These are phyloP conservation scores for Aureobasidium leucospermi DNA, from an alignment of 2,329 filamentous ascomycete genomes.

Conservation along the genomic window DNA sequence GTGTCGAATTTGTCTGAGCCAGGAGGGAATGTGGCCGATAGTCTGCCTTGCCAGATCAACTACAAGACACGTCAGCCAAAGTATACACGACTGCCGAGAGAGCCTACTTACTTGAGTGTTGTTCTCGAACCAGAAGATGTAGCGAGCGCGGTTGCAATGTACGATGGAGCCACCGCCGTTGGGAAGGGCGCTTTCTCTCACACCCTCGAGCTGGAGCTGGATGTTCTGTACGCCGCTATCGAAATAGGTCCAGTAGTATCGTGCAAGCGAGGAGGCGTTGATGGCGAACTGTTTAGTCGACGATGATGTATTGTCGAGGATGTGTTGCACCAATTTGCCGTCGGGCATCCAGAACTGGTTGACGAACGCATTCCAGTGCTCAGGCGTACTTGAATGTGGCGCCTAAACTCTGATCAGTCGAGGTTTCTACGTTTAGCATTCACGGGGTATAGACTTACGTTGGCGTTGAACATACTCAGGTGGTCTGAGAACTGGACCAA, in stretches of 20 bases:
- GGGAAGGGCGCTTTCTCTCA: slow-evolving; percentile 49
- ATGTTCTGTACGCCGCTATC: slow-evolving; percentile 78
- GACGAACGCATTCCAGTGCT: slow-evolving; percentile 76
- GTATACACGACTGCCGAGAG: not conserved
- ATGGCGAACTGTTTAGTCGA: slow-evolving; percentile 26
- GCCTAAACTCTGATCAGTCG: slow-evolving; percentile 5
- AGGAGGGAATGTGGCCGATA: slow-evolving; percentile 72
- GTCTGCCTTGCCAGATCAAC: slow-evolving; percentile 68
- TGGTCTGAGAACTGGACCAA: slow-evolving; percentile 51
- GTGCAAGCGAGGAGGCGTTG: slow-evolving; percentile 57
- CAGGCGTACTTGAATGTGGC: slow-evolving; percentile 49
- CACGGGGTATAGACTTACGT: not conserved
- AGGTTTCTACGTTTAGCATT: not conserved
- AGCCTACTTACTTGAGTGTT: slow-evolving; percentile 64
- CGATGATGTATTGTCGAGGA: slow-evolving; percentile 37
- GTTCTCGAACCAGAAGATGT: slow-evolving; percentile 84
- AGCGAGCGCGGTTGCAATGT: slow-evolving; percentile 66
- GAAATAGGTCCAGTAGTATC: slow-evolving; percentile 87
- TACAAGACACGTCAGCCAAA: slow-evolving; percentile 31
- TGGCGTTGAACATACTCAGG: slow-evolving; percentile 43
- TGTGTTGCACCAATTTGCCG: slow-evolving; percentile 68
- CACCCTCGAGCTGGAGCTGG: slow-evolving; percentile 73
- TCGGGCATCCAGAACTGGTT: slow-evolving; percentile 69
- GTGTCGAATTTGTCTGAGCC: slow-evolving; percentile 70
- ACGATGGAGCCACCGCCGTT: slow-evolving; percentile 61